Conservation (phyloP, 495 filamentous ascomycete genomes). For the Podospora appendiculata region DNA sequence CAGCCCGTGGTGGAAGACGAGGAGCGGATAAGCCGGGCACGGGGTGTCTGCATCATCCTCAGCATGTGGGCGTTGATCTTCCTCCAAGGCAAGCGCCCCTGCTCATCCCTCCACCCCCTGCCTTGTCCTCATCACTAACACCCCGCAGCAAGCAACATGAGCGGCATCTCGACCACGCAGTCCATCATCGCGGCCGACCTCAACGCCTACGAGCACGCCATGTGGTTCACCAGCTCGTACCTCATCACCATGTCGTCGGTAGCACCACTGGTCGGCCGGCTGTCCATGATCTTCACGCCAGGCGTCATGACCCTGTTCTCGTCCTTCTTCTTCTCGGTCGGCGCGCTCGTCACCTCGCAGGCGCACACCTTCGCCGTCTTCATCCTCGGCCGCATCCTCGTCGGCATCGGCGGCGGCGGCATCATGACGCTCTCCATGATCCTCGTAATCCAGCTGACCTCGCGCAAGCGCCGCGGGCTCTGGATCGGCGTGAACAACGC, state of each 20-base stretch:
- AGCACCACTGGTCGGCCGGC: constrained; percentile 56
- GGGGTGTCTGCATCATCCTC: constrained; percentile 23
- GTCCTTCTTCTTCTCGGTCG: constrained; percentile 49
- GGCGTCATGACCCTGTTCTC: constrained; percentile 50
- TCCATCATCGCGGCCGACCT: constrained; percentile 63
- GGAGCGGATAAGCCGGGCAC: constrained; percentile 7
- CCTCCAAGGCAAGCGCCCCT: constrained; percentile 19
- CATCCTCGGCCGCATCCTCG: constrained; percentile 55
- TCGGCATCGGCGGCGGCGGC: constrained; percentile 58
- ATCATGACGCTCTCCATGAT: constrained; percentile 62
- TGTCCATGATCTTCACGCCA: constrained; percentile 61
- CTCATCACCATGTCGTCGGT: constrained; percentile 62
- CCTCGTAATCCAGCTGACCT: constrained; percentile 58
- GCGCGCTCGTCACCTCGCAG: constrained; percentile 53
- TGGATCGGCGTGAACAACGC: constrained; percentile 56
- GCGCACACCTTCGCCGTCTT: constrained; percentile 52
- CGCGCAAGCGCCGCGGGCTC: constrained; percentile 54
- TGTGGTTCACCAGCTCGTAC: constrained; percentile 71
- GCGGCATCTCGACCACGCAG: constrained; percentile 65
- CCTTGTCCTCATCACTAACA: not conserved
- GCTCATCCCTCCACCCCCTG: no score
- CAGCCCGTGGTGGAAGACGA: not conserved
- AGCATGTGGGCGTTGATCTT: constrained; percentile 40
- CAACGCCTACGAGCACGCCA: constrained; percentile 59
- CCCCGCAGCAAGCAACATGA: constrained; percentile 58